These are phyloP conservation scores for Psilocybe tampanensis DNA, from an alignment of 768 basidiomycete species.

Conservation along the genomic window DNA sequence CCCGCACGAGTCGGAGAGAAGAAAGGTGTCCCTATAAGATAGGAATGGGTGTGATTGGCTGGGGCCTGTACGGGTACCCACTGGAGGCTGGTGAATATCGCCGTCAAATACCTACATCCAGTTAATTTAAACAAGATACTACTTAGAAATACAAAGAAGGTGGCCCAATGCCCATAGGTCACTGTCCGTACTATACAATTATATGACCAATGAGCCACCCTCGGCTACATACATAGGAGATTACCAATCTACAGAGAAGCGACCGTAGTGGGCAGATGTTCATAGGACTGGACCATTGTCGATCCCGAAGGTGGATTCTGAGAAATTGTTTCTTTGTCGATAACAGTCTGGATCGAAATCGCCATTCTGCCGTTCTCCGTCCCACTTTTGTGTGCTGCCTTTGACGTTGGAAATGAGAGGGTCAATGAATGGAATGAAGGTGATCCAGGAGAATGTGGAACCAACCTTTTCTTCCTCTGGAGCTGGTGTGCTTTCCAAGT, in stretches of 20 bases:
- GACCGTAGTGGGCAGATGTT: conserved; percentile 14
- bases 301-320: not conserved
- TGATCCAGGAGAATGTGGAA: not conserved
- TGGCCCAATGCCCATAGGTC: no score
- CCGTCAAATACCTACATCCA: no score
- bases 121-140: no score
- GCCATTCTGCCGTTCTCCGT: conserved; percentile 13
- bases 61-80: not conserved
- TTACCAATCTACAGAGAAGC: not conserved
- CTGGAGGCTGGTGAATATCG: no score
- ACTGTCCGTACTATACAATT: no score
- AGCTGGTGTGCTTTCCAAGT: conserved; percentile 13
- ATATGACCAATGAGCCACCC: no score
- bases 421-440: not conserved
- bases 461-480: conserved; percentile 23
- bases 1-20: no score
- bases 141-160: no score
- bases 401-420: not conserved
- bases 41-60: no score
- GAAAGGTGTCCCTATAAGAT: no score
- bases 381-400: conserved; percentile 6
- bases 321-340: conserved; percentile 17
- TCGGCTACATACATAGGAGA: no score
- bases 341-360: conserved; percentile 24
- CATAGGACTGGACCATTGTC: conserved; percentile 28